Evolutionary conservation across 352 stramenopile species (phyloP).

Genomic region (Phytopythium oedochilum): DNA sequence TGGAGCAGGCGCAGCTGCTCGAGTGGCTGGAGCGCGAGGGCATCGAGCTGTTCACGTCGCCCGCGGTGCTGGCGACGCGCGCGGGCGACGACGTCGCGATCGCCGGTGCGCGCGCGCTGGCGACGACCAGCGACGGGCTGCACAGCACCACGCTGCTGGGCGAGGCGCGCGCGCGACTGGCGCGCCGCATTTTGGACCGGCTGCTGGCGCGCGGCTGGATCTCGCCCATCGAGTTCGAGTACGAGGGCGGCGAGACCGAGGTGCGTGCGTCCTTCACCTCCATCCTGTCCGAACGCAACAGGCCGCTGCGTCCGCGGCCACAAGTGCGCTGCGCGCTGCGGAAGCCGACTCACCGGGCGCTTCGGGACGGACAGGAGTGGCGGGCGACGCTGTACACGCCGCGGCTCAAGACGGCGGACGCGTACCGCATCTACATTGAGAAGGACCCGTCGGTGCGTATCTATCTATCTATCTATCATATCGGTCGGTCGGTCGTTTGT

Average conservation of each 20-base stretch:
- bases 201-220: slow-evolving; percentile 65
- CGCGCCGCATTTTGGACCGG: slow-evolving; percentile 38
- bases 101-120: slow-evolving; percentile 11
- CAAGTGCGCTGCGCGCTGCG: no score
- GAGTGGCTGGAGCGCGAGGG: slow-evolving; percentile 72
- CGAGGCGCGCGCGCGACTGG: slow-evolving; percentile 29
- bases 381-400: slow-evolving; percentile 51
- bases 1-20: slow-evolving; percentile 55
- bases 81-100: slow-evolving; percentile 12
- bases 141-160: slow-evolving; percentile 17
- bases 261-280: slow-evolving; percentile 11
- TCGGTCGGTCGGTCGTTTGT: no score
- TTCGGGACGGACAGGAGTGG: no score
- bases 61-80: slow-evolving; percentile 16
- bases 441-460: slow-evolving; percentile 56
- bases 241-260: slow-evolving; percentile 37
- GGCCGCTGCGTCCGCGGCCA: no score
- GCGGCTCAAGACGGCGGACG: slow-evolving; percentile 60
- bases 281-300: no score
- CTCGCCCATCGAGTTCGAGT: slow-evolving; percentile 43
- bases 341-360: no score
- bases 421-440: slow-evolving; percentile 81
- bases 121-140: slow-evolving; percentile 4
- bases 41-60: slow-evolving; percentile 50
- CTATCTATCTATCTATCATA: no score